Percentiles rank a stretch among this genome's conserved stretches.
Evolutionary conservation across 1,284 basidiomycete species (phyloP).

Genomic region (Cutaneotrichosporon daszewskae): DNA sequence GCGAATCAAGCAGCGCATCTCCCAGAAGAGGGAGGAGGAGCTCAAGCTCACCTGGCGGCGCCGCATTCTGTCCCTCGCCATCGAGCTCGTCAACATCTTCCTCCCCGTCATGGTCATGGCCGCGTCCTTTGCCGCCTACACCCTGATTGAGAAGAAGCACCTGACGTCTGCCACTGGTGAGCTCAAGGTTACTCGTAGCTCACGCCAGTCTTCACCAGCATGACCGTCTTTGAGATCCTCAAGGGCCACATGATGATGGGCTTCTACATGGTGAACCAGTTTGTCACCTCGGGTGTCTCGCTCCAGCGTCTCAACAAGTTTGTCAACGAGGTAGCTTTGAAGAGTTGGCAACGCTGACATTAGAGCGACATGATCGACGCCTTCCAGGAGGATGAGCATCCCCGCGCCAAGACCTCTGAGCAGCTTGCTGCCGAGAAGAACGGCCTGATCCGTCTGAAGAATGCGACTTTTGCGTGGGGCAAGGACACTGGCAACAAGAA

Average conservation of each 20-base stretch:
- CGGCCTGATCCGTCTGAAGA: constrained; percentile 38
- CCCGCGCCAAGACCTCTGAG: constrained; percentile 20
- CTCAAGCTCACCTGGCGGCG: constrained; percentile 48
- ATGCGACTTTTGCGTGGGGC: constrained; percentile 42
- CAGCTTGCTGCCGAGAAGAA: constrained; percentile 32
- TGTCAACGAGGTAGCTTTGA: constrained; percentile 32
- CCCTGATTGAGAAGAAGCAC: constrained; percentile 49
- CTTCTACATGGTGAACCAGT: constrained; percentile 37
- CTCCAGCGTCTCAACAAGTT: constrained; percentile 52
- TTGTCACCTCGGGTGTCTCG: constrained; percentile 51
- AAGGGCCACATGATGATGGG: constrained; percentile 30
- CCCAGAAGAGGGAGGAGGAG: constrained; percentile 57
- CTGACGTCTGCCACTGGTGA: constrained; percentile 49
- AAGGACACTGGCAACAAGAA: constrained; percentile 21
- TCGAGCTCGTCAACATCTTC: constrained; percentile 51
- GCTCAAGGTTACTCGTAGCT: too few relatives aligned
- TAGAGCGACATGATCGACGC: constrained; percentile 56
- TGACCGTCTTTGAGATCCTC: constrained; percentile 45
- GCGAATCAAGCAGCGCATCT: constrained; percentile 54
- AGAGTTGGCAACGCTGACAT: background rate
- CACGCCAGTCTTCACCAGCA: constrained; percentile 47
- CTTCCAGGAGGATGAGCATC: constrained; percentile 41
- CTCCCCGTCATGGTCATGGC: constrained; percentile 64
- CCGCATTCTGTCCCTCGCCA: constrained; percentile 22
- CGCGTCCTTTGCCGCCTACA: constrained; percentile 60